Conservation (phyloP, 345 rosid species). For the Psidium guajava region DNA sequence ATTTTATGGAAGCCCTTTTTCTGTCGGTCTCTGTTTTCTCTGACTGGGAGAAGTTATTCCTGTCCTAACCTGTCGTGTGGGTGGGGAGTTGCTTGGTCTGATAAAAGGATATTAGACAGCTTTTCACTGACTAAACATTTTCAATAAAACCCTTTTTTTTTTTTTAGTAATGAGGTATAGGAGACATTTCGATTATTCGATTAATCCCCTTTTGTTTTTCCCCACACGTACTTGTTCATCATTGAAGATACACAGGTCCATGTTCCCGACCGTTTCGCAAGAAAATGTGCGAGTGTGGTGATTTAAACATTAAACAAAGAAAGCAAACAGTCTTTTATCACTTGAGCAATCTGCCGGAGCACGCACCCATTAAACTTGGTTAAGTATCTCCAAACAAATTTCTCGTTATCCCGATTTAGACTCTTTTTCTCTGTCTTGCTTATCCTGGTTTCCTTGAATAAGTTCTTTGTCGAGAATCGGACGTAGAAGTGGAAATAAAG, state of each 20-base stretch:
- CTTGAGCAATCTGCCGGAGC: not conserved
- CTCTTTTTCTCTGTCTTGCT: not conserved
- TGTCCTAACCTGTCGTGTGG: not conserved
- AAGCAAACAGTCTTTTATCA: not conserved
- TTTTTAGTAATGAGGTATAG: not conserved
- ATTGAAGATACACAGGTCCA: not conserved
- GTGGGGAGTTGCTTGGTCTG: not conserved
- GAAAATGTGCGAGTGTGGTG: not conserved
- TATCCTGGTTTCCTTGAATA: not conserved
- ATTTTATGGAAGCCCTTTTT: not conserved
- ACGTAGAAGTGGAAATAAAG: not conserved
- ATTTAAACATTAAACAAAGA: not conserved
- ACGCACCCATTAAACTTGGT: no score
- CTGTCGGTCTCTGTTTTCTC: not conserved
- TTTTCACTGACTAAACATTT: not conserved
- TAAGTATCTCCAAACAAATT: not conserved
- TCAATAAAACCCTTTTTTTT: not conserved
- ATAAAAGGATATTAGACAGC: not conserved
- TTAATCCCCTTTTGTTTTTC: not conserved
- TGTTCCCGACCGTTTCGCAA: not conserved
- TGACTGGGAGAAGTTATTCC: not conserved
- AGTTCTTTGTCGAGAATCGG: not conserved
- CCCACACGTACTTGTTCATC: not conserved
- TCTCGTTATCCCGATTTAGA: not conserved
- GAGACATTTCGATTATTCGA: not conserved